A percentile compares a stretch with the other conserved stretches of the same genome.
Evolutionary conservation across 2,329 filamentous ascomycete genomes (phyloP).

Genomic region (Thielaviopsis euricoi): DNA sequence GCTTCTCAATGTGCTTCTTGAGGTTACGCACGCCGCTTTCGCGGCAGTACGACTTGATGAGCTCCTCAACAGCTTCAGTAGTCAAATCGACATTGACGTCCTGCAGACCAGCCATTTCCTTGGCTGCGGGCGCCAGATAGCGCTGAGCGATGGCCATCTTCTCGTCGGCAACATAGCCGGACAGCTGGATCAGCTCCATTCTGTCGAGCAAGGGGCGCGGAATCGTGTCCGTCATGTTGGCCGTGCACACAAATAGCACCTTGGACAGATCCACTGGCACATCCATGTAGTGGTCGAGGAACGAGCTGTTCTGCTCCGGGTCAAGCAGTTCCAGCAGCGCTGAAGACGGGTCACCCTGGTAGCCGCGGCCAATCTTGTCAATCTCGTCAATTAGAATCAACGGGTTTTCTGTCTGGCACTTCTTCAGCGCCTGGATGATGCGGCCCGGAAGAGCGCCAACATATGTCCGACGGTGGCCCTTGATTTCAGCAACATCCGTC

Average conservation of each 20-base stretch:
- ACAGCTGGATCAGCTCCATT: constrained; percentile 95
- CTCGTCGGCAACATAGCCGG: constrained; percentile 92
- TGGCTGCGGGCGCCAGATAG: constrained; percentile 86
- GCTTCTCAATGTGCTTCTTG: constrained; percentile 99
- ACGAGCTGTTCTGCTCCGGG: constrained; percentile 92
- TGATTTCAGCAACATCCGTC: constrained; percentile 96
- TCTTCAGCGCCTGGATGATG: constrained; percentile 96
- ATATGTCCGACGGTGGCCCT: constrained; percentile 90
- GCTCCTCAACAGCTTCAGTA: constrained; percentile 77
- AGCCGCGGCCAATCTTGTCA: constrained; percentile 92
- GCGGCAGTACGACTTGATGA: constrained; percentile 97
- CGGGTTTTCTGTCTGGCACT: constrained; percentile 97
- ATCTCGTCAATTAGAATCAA: constrained; percentile 93
- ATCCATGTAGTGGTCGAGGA: constrained; percentile 97
- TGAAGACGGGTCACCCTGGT: constrained; percentile 91
- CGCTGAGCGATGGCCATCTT: constrained; percentile 96
- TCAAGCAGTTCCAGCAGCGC: constrained; percentile 87
- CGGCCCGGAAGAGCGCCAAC: constrained; percentile 89
- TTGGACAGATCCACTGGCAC: constrained; percentile 95
- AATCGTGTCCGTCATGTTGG: constrained; percentile 97
- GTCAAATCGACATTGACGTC: constrained; percentile 78
- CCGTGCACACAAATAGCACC: constrained; percentile 95
- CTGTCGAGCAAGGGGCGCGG: constrained; percentile 83
- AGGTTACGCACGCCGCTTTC: constrained; percentile 94
- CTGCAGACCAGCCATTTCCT: constrained; percentile 79